These are phyloP conservation scores for Fusarium equiseti DNA, from an alignment of 2,329 filamentous ascomycete genomes.

Conservation along the genomic window DNA sequence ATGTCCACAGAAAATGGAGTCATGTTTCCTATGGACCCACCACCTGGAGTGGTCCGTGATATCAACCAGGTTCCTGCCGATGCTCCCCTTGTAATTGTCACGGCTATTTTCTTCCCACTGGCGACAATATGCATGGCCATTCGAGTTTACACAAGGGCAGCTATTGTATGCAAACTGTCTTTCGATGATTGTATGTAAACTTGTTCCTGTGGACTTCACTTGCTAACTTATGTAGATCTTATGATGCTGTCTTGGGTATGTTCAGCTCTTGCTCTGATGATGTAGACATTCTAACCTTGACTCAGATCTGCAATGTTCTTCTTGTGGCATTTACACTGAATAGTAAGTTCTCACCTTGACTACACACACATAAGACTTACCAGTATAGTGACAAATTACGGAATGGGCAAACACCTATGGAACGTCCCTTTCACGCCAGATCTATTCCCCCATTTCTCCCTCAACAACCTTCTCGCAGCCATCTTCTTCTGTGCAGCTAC, in stretches of 20 bases:
- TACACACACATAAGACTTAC: background rate
- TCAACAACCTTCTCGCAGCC: constrained; percentile 19
- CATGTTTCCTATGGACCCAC: constrained; percentile 19
- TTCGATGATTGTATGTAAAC: constrained; percentile 16
- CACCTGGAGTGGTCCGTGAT: constrained; percentile 15
- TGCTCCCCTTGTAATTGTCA: constrained; percentile 6
- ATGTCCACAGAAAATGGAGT: constrained; percentile 24
- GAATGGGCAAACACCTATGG: constrained; percentile 31
- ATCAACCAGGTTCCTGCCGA: constrained; percentile 8
- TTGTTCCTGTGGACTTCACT: background rate
- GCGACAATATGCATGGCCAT: constrained; percentile 18
- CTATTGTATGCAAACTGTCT: constrained; percentile 7
- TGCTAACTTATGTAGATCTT: constrained; percentile 19
- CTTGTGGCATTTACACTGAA: constrained; percentile 21
- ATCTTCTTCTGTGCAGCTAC: constrained; percentile 32
- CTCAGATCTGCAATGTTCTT: background rate
- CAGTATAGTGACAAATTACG: constrained; percentile 15
- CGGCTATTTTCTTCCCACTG: constrained; percentile 16
- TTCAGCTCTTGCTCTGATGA: too few species aligned
- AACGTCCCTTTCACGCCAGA: constrained; percentile 20
- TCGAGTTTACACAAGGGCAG: constrained; percentile 17
- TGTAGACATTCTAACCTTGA: background rate
- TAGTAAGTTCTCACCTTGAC: background rate
- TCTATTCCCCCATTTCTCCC: constrained; percentile 19
- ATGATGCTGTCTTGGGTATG: constrained; percentile 20